Conservation (phyloP, 805 yeast genomes). For the Myxozyma geophila region DNA sequence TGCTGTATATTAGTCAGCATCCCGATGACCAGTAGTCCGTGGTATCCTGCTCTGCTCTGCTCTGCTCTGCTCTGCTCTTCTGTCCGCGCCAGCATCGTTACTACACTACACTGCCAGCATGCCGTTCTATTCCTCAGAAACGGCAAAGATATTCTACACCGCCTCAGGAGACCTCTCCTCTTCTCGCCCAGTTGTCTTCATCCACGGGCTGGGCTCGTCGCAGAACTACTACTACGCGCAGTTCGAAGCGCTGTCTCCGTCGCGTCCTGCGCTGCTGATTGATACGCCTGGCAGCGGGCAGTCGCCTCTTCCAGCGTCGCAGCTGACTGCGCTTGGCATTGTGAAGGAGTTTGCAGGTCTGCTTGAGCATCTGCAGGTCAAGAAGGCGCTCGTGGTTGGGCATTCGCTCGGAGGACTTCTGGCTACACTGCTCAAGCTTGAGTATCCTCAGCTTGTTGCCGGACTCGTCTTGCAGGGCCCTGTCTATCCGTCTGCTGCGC, state of each 20-base stretch:
- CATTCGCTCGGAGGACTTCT: slow-evolving; percentile 19
- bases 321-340: slow-evolving; percentile 1
- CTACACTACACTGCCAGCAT: too few species aligned
- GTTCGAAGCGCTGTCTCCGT: slow-evolving; percentile 1
- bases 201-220: slow-evolving; percentile 21
- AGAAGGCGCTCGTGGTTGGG: slow-evolving; percentile 13
- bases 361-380: slow-evolving; percentile 2
- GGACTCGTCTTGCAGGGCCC: slow-evolving; percentile 16
- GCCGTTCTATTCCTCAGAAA: slow-evolving; percentile 4
- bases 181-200: slow-evolving; percentile 4
- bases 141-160: slow-evolving; percentile 8
- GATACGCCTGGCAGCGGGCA: slow-evolving; percentile 20
- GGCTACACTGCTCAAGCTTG: slow-evolving; percentile 2
- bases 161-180: slow-evolving; percentile 10
- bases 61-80: not conserved
- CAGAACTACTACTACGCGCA: slow-evolving; percentile 21
- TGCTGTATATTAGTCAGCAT: too few species aligned
- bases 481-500: slow-evolving; percentile 6
- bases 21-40: too few species aligned
- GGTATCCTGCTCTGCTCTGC: too few species aligned
- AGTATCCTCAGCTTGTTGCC: not conserved
- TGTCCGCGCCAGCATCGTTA: too few species aligned
- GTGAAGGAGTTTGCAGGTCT: slow-evolving; percentile 1
- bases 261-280: slow-evolving; percentile 7
- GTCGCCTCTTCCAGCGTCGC: slow-evolving; percentile 4